A percentile compares a stretch with the other conserved stretches of the same genome.
Conservation (phyloP, 306 rosid species). For the Quercus cerris region DNA sequence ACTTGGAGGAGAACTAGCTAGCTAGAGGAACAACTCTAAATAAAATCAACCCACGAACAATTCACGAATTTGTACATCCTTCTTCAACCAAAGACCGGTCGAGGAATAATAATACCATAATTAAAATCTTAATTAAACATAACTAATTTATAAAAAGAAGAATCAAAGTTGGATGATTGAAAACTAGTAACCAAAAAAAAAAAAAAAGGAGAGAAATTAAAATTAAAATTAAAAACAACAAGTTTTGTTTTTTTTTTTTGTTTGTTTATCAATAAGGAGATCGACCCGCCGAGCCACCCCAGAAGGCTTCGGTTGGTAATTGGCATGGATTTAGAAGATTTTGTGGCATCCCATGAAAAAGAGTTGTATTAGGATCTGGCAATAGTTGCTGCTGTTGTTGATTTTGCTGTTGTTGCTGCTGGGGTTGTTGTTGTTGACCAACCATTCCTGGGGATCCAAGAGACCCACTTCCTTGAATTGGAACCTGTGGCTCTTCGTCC, state of each 20-base stretch:
- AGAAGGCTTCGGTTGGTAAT: slow-evolving; percentile 75
- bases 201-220: neutral
- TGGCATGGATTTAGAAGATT: slow-evolving; percentile 82
- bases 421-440: slow-evolving; percentile 38
- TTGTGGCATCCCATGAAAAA: slow-evolving; percentile 77
- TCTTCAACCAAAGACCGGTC: slow-evolving; percentile 42
- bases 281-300: slow-evolving; percentile 67
- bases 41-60: slow-evolving; percentile 29
- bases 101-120: slow-evolving; percentile 13
- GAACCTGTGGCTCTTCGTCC: slow-evolving; percentile 50
- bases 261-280: slow-evolving; percentile 56
- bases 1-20: slow-evolving; percentile 7
- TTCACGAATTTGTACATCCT: slow-evolving; percentile 55
- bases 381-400: slow-evolving; percentile 43
- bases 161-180: slow-evolving; percentile 39
- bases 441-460: slow-evolving; percentile 58
- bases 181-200: neutral
- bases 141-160: slow-evolving; percentile 49
- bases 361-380: slow-evolving; percentile 51
- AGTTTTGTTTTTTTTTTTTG: neutral
- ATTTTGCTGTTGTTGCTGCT: slow-evolving; percentile 33
- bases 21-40: neutral
- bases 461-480: slow-evolving; percentile 34
- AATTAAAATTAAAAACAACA: neutral
- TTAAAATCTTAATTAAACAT: slow-evolving; percentile 45